Evolutionary conservation across 345 rosid species (phyloP).

Genomic region (Lumnitzera racemosa): DNA sequence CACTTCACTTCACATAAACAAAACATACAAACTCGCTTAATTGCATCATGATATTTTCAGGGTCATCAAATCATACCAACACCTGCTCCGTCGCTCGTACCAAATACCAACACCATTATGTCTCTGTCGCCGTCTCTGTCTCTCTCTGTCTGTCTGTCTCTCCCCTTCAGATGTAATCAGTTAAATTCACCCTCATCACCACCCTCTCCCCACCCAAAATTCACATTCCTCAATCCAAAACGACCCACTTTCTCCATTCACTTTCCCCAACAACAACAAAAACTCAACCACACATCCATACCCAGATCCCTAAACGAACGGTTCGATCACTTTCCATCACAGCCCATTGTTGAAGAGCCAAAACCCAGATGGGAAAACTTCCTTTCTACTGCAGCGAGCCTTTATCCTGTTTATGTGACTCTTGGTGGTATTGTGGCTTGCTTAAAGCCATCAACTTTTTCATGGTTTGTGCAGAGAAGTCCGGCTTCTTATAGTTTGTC

Average conservation of each 20-base stretch:
- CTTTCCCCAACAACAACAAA: constrained; percentile 5
- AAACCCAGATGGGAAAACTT: constrained; percentile 39
- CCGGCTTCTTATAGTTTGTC: constrained; percentile 48
- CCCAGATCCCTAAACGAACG: constrained; percentile 17
- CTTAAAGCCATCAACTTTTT: constrained; percentile 47
- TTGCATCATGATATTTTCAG: too few relatives aligned
- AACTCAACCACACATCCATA: background rate
- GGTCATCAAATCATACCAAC: too few relatives aligned
- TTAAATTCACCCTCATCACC: too few relatives aligned
- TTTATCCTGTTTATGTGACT: constrained; percentile 59
- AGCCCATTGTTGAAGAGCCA: background rate
- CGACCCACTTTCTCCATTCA: background rate
- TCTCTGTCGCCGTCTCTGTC: too few relatives aligned
- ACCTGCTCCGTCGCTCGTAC: too few relatives aligned
- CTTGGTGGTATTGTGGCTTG: constrained; percentile 51
- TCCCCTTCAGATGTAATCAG: too few relatives aligned
- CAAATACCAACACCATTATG: too few relatives aligned
- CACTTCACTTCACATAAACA: too few relatives aligned
- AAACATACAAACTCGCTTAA: too few relatives aligned
- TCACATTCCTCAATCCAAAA: too few relatives aligned
- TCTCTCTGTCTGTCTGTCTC: too few relatives aligned
- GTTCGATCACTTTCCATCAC: constrained; percentile 8
- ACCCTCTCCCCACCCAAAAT: too few relatives aligned
- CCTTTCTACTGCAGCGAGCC: constrained; percentile 48
- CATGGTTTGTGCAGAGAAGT: constrained; percentile 43